Evolutionary conservation across 106 monocot genomes (phyloP), one percentile per base, ranked within the genome.

Genomic region (Cymbidium sinense): DNA sequence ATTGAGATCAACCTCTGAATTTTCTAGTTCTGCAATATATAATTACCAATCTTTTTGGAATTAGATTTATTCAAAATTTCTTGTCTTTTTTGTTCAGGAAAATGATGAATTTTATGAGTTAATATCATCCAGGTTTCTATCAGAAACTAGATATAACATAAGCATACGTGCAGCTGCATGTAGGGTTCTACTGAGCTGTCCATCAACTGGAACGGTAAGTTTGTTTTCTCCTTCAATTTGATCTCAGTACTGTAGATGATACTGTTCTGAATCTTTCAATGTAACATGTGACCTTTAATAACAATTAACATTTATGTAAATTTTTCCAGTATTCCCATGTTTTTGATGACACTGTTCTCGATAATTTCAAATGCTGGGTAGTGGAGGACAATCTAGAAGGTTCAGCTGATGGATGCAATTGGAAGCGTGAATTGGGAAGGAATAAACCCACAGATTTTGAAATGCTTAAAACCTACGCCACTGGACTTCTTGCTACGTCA

Each of bases 91-190:
- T 79, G 50, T 43, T 28, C 85, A 98, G 98, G 94, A 98, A 34
- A 91, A 94, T 82, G 94, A 92, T 80, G 94, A 94, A 13, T 94
- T 98, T 76, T 90, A 90, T 34, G 92, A 92, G 76, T 87, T 88
- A 62, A 76, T 94, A 74, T 92, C 91, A 37, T 92, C 92, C 11
- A 92, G 87, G 33, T 89, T 92, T 39, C 78, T 98, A 51, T 85
- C 90, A 36, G 98, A 98, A 75, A 90, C 64, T 79, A 81, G 90
- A 84, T 98, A 87, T 72, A 78, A 88, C 79, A 65, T 84, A 50
- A 84, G 87, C 75, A 67, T 92, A 43, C 86, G 85, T 25, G 83
- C 98, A 31, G 91, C 98, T 79, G 80, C 98, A 73, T 85, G 88
- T 10, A 85, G 98, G 79, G 44, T 94, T 61, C 85, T 98, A 71